Conservation (phyloP, 2,329 filamentous ascomycete species). For the Fusarium palustre region DNA sequence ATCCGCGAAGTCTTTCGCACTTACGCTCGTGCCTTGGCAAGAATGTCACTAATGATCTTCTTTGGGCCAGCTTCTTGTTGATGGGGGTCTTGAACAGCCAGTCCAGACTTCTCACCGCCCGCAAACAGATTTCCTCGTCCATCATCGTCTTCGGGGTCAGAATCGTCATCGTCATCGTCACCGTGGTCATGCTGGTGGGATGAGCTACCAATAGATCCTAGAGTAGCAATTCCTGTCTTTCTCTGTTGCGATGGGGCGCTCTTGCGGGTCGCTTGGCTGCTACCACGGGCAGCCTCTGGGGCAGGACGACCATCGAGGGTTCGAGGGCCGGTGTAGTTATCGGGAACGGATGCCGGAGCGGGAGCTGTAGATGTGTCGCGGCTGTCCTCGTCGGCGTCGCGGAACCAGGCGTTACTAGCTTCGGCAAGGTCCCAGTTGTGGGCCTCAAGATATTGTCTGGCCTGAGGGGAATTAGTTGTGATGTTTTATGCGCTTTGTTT, state of each 20-base stretch:
- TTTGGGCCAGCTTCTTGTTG: conserved; percentile 62
- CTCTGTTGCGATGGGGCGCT: conserved; percentile 56
- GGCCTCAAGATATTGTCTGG: conserved; percentile 72
- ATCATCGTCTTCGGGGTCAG: conserved; percentile 68
- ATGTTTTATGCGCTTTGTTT: too few species aligned
- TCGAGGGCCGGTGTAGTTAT: conserved; percentile 69
- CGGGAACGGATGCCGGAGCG: conserved; percentile 34
- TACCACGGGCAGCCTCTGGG: conserved; percentile 52
- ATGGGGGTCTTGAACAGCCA: conserved; percentile 73
- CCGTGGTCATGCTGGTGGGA: conserved; percentile 64
- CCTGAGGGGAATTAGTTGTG: conserved; percentile 58
- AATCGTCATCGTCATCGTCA: conserved; percentile 70
- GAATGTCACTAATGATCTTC: conserved; percentile 71
- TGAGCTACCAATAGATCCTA: conserved; percentile 66
- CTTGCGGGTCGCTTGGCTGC: conserved; percentile 52
- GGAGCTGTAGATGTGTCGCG: conserved; percentile 59
- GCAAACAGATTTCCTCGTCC: conserved; percentile 78
- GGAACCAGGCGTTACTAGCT: conserved; percentile 72
- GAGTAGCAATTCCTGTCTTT: conserved; percentile 70
- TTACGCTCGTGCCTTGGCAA: conserved; percentile 73
- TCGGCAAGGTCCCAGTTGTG: conserved; percentile 74
- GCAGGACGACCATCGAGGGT: conserved; percentile 73
- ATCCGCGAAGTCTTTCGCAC: conserved; percentile 22
- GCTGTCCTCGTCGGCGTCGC: conserved; percentile 62
- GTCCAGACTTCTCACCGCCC: conserved; percentile 84